phyloP scores from a whole-genome alignment of 352 stramenopile species.

The Blastocystis hominis region DNA sequence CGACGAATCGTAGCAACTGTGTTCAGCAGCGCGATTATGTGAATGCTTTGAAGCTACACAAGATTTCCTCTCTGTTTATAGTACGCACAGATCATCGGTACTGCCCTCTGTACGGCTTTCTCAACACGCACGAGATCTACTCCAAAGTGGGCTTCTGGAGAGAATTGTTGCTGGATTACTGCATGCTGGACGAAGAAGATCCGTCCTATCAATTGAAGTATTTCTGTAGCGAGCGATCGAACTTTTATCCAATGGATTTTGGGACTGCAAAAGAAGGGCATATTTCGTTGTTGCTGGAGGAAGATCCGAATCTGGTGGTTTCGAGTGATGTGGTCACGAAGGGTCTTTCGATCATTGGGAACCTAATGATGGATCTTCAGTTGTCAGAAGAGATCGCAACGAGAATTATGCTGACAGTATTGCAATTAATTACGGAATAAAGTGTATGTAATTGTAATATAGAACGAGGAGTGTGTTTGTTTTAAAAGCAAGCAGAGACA shows the following conservation, averaged over 20 bases:
- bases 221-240: not conserved
- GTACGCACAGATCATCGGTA: not conserved
- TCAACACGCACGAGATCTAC: constrained; percentile 21
- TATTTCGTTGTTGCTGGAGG: not conserved
- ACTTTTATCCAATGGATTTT: not conserved
- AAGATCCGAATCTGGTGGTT: not conserved
- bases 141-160: constrained; percentile 44
- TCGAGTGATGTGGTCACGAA: not conserved
- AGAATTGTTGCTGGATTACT: constrained; percentile 30
- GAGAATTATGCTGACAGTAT: not conserved
- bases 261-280: not conserved
- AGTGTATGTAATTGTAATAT: not conserved
- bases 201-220: constrained; percentile 20
- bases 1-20: not conserved
- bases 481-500: too few relatives aligned
- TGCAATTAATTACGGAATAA: constrained; percentile 5
- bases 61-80: not conserved
- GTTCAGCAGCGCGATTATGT: constrained; percentile 32
- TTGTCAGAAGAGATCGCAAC: constrained; percentile 16
- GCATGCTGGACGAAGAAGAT: not conserved
- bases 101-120: constrained; percentile 14
- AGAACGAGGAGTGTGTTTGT: too few relatives aligned
- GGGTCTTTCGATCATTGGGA: not conserved
- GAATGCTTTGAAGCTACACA: not conserved
- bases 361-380: constrained; percentile 3